phyloP scores from a whole-genome alignment of 2,329 filamentous ascomycete species.

The Neophaeococcomyces mojaviensis region DNA sequence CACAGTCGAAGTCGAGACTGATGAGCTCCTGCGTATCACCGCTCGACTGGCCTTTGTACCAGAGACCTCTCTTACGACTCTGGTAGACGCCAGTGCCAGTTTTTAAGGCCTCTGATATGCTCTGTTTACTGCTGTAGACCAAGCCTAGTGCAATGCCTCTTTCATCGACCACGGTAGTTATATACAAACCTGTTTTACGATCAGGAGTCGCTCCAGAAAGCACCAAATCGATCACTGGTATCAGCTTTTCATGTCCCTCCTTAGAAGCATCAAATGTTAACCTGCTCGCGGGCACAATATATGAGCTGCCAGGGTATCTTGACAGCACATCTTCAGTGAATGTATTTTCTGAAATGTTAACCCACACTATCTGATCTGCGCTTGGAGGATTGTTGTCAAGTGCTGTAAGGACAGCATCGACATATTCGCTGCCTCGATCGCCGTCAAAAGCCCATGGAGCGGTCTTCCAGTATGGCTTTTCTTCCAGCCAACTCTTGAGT shows the following conservation, averaged over 20 bases:
- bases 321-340: constrained; percentile 20
- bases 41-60: constrained; percentile 93
- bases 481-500: constrained; percentile 34
- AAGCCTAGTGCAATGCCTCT: constrained; percentile 74
- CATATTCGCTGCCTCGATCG: constrained; percentile 31
- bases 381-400: constrained; percentile 27
- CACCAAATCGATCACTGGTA: constrained; percentile 65
- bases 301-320: constrained; percentile 29
- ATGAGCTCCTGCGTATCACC: constrained; percentile 89
- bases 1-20: constrained; percentile 79
- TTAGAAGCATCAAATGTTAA: constrained; percentile 60
- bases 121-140: constrained; percentile 90
- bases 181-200: constrained; percentile 71
- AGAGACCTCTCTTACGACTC: constrained; percentile 87
- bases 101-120: constrained; percentile 74
- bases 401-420: constrained; percentile 34
- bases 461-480: constrained; percentile 25
- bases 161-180: constrained; percentile 88
- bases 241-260: constrained; percentile 46
- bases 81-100: constrained; percentile 86
- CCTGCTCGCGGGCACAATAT: constrained; percentile 60
- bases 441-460: constrained; percentile 24
- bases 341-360: constrained; percentile 20
- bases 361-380: constrained; percentile 32
- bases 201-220: constrained; percentile 72